These are phyloP conservation scores for Aspergillus sp. DNA, from an alignment of 2,329 filamentous ascomycete genomes.

Conservation along the genomic window DNA sequence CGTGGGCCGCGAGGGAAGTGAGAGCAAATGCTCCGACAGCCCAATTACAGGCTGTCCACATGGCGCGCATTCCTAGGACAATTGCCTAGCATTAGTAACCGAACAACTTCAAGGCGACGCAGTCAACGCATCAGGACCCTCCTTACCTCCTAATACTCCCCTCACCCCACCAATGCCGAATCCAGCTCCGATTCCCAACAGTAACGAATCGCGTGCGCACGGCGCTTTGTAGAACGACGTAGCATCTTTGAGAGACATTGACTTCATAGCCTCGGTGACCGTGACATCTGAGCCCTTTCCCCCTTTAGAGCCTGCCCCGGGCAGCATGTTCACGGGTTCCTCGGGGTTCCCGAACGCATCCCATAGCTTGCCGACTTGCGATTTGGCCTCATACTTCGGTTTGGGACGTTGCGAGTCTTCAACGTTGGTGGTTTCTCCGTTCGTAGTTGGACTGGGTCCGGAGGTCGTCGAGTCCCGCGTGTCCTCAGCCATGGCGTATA, in stretches of 20 bases:
- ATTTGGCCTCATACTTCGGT: conserved; percentile 44
- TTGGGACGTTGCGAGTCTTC: conserved; percentile 26
- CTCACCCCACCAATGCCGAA: conserved; percentile 73
- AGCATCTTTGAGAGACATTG: conserved; percentile 54
- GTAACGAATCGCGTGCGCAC: conserved; percentile 77
- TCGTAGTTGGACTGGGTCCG: conserved; percentile 9
- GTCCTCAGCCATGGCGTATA: conserved; percentile 40
- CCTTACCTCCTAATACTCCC: conserved; percentile 70
- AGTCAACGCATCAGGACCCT: neutral
- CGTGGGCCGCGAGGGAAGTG: conserved; percentile 70
- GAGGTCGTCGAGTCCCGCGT: conserved; percentile 29
- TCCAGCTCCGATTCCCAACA: conserved; percentile 79
- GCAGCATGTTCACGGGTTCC: conserved; percentile 55
- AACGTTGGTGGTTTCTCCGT: conserved; percentile 18
- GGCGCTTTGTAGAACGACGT: conserved; percentile 71
- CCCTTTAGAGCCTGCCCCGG: conserved; percentile 58
- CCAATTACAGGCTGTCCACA: conserved; percentile 76
- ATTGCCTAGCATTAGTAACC: neutral
- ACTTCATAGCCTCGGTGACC: conserved; percentile 42
- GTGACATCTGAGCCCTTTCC: conserved; percentile 36
- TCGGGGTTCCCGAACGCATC: conserved; percentile 48
- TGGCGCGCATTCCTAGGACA: conserved; percentile 47
- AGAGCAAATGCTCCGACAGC: conserved; percentile 75
- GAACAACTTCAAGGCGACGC: neutral
- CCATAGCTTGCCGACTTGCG: conserved; percentile 49